Percentiles rank a stretch among this genome's conserved stretches.
Evolutionary conservation across 1,284 basidiomycete species (phyloP).

Genomic region (Ustilago lituana): DNA sequence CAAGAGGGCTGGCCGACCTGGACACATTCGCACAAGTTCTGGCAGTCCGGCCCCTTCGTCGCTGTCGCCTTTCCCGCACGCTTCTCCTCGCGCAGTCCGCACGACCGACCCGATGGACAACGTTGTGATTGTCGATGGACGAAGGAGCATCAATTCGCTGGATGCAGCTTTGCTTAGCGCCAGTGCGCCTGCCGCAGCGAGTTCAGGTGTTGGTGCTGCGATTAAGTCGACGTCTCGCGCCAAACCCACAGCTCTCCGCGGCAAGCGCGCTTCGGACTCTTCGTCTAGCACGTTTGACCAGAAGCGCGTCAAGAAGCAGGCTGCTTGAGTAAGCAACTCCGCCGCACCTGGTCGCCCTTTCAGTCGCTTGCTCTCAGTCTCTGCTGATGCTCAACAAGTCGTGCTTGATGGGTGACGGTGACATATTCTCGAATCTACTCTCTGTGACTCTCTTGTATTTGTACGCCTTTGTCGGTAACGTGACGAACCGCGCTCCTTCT

Average conservation of each 20-base stretch:
- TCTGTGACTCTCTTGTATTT: slow-evolving; percentile 21
- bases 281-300: slow-evolving; percentile 26
- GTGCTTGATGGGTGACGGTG: too few species aligned
- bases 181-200: slow-evolving; percentile 50
- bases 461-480: slow-evolving; percentile 6
- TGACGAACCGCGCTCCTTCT: background rate
- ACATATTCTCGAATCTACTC: background rate
- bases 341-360: too few species aligned
- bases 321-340: slow-evolving; percentile 14
- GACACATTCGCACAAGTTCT: slow-evolving; percentile 40
- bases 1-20: slow-evolving; percentile 27
- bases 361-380: too few species aligned
- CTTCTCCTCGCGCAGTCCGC: slow-evolving; percentile 35
- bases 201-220: background rate
- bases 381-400: too few species aligned
- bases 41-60: slow-evolving; percentile 62
- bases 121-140: slow-evolving; percentile 35
- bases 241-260: slow-evolving; percentile 17
- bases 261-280: slow-evolving; percentile 37
- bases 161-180: slow-evolving; percentile 55
- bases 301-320: slow-evolving; percentile 49
- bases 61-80: slow-evolving; percentile 65
- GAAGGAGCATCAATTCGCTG: slow-evolving; percentile 39
- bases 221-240: slow-evolving; percentile 1
- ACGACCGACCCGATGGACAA: slow-evolving; percentile 39